These are phyloP conservation scores for Schizochytrium sp. DNA, from an alignment of 108 stramenopile species.

Conservation along the genomic window DNA sequence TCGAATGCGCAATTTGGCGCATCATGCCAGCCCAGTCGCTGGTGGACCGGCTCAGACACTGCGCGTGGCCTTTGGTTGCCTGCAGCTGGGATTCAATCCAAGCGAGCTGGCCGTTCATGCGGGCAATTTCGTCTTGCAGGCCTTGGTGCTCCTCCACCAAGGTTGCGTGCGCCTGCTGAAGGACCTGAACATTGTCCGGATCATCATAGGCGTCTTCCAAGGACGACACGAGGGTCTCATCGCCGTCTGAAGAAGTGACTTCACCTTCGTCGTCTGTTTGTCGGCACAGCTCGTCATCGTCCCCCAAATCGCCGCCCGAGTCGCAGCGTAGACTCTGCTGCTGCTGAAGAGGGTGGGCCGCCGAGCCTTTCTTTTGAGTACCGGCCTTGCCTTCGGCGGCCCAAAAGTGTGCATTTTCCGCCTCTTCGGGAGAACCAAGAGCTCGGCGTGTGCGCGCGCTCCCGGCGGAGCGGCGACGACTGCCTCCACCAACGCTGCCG, in stretches of 20 bases:
- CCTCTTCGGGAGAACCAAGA: neutral
- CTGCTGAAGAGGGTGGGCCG: no score
- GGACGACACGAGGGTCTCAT: neutral
- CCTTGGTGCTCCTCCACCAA: neutral
- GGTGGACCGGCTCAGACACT: neutral
- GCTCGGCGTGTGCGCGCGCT: neutral
- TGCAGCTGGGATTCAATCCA: slow-evolving; percentile 3
- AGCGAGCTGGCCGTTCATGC: slow-evolving; percentile 13
- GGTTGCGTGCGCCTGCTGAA: neutral
- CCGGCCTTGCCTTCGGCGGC: no score
- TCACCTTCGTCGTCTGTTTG: neutral
- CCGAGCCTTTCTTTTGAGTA: no score
- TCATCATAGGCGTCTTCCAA: neutral
- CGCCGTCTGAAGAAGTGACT: neutral
- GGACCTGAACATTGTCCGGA: neutral
- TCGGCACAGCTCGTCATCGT: no score
- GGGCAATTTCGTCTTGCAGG: neutral
- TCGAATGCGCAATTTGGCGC: neutral
- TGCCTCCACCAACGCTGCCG: neutral
- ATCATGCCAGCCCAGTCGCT: slow-evolving; percentile 19
- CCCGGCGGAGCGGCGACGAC: neutral
- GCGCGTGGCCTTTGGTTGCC: slow-evolving; percentile 4
- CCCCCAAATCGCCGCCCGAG: neutral
- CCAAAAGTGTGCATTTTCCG: no score
- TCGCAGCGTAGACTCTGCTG: no score